Evolutionary conservation across 257 asterid genomes (phyloP), one percentile per base, ranked within the genome.

Genomic region (Solanum chaucha): DNA sequence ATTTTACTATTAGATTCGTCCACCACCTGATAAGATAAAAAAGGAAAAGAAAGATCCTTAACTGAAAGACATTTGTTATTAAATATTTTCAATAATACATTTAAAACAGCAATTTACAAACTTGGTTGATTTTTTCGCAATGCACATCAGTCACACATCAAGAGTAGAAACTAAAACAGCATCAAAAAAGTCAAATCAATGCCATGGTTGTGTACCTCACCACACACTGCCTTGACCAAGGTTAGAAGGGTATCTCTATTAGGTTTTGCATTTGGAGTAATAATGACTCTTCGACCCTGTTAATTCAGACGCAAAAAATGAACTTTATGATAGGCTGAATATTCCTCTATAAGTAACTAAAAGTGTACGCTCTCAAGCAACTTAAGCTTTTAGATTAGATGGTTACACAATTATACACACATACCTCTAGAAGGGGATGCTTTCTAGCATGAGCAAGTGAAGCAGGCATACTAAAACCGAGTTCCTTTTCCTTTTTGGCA

Each of bases 401-500:
- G 28, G 30, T 19, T 19, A 36, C 82, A 36, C 20, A 73, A 20
- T 2, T 73, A 36, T 38, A n/a, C 38, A 51, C 17, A 34, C 72
- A 30, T 88, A 96, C 98, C 96, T 91, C 90, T 81, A 96, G 89
- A 89, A 96, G 97, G 80, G 95, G 98, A 83, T 59, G 90, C 74
- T 90, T 92, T 85, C 91, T 85, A 41, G 98, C 96, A 89, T 88
- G 93, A 84, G 88, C 88, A 83, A 96, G 96, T 3, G 99, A 89
- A 78, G 85, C 87, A 15, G 92, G 92, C 96, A 94, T 91, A 89
- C 88, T 92, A 90, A 94, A 95, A 67, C 97, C 94, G 81, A 93
- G 87, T 91, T 93, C 94, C 86, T 89, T 95, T 92, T 95, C 98
- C 93, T 91, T 95, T 89, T 90, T 93, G 88, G 91, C 94, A 90